Evolutionary conservation across 495 filamentous ascomycete species (phyloP).

Genomic region (Trichocladium antarcticum): DNA sequence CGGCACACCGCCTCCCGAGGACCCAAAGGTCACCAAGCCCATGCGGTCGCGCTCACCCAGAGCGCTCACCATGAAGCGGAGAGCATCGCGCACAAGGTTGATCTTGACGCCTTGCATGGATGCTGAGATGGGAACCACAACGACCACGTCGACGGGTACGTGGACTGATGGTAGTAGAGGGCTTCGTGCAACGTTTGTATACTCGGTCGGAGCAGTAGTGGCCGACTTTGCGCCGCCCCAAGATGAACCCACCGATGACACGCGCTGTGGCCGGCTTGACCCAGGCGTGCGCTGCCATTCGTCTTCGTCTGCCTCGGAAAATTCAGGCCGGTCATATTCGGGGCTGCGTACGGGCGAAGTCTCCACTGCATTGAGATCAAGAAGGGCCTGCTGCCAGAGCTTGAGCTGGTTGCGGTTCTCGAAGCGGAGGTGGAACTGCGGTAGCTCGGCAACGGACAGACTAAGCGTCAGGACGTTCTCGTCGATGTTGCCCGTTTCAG

Average conservation of each 20-base stretch:
- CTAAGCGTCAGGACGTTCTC: conserved; percentile 80
- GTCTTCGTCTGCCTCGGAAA: conserved; percentile 81
- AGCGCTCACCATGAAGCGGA: conserved; percentile 83
- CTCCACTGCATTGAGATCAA: conserved; percentile 66
- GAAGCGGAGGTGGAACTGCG: conserved; percentile 91
- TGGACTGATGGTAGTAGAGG: conserved; percentile 57
- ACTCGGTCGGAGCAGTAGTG: conserved; percentile 71
- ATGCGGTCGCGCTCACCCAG: conserved; percentile 93
- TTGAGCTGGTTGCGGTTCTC: conserved; percentile 76
- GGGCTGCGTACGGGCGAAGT: conserved; percentile 49
- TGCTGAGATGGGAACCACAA: conserved; percentile 93
- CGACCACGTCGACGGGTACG: conserved; percentile 89
- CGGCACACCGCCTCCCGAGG: conserved; percentile 83
- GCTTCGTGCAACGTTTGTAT: conserved; percentile 52
- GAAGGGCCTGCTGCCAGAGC: conserved; percentile 77
- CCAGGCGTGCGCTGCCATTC: conserved; percentile 60
- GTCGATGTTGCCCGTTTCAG: conserved; percentile 55
- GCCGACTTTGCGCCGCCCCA: conserved; percentile 73
- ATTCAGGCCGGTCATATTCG: conserved; percentile 65
- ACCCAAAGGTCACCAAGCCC: conserved; percentile 96
- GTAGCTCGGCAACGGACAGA: conserved; percentile 88
- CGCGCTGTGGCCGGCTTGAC: conserved; percentile 55
- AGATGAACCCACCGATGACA: conserved; percentile 75
- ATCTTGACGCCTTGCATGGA: conserved; percentile 99
- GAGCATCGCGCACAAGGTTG: conserved; percentile 81